Base-by-base conservation (phyloP, 192 early-diverging fungal genomes). In the Backusella macrospora region DNA sequence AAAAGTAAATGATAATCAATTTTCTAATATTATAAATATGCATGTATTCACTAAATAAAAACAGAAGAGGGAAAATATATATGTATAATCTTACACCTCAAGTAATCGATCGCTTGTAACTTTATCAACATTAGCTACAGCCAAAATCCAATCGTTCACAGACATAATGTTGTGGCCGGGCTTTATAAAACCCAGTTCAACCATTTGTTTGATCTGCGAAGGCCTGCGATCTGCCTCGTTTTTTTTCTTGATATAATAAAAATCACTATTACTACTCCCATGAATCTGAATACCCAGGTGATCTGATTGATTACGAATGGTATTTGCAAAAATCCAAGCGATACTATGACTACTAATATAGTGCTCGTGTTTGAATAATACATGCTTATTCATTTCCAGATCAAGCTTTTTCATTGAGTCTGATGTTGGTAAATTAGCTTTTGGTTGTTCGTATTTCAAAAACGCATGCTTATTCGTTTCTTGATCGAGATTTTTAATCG, bases 21-120 rank as follows among this genome's bases (percentile, higher is more conserved):
- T 14, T 13, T 55, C 37, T 8, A 47, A 15, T 10, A 21, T 65
- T 23, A 16, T 14, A 37, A 34, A 3, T 7, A 23, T 1, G 43
- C 18, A 45, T 18, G 5, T 1, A 7, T 8, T 29, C 14, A 10
- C 18, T 9, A 9, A 16, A 9, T 38, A 16, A 16, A 23, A 6
- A 21, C 6, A 12, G 45, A 14, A 14, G 49, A 23, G 1, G 6
- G 10, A 21, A 52, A 9, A 23, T 55, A 4, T 55, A 23, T 55
- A 59, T 26, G 4, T 49, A 49, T 38, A 14, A 40, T 37, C 71
- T 65, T 70, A 78, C 77, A 78, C 67, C 70, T 73, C 65, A 72
- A 78, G 69, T n/a, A 78, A 38, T 7, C 77, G 52, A 73, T 78
- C 68, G 38, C 77, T 78, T 47, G 64, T 73, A 14, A 38, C 8